Percentiles rank a stretch among this genome's conserved stretches.
Conservation (phyloP, 495 filamentous ascomycete species). For the Hyaloscypha bicolor region DNA sequence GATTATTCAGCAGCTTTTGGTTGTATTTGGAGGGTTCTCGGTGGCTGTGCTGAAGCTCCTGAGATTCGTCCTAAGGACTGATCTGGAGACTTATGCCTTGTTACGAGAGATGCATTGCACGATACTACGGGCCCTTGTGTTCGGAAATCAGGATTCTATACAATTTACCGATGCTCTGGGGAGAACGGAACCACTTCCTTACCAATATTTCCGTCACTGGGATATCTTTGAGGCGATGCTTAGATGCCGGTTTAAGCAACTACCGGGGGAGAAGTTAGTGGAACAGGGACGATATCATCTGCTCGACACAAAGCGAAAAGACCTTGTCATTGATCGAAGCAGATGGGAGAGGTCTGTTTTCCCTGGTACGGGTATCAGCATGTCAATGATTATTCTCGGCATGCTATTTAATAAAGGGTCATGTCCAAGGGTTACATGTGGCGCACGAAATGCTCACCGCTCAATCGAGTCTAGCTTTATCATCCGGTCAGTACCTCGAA, state of each 20-base stretch:
- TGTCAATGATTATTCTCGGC: too few species aligned
- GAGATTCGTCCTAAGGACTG: not conserved
- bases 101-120: slow-evolving; percentile 3
- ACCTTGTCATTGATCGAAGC: too few species aligned
- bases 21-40: not conserved
- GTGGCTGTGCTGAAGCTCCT: not conserved
- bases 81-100: slow-evolving; percentile 9
- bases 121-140: not conserved
- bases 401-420: too few species aligned
- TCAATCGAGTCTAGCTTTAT: too few species aligned
- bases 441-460: too few species aligned
- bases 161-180: slow-evolving; percentile 35
- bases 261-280: too few species aligned
- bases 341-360: too few species aligned
- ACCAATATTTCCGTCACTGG: slow-evolving; percentile 35
- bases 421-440: too few species aligned
- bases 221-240: slow-evolving; percentile 33
- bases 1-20: not conserved
- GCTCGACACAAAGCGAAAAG: too few species aligned
- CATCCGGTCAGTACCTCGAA: too few species aligned
- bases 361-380: too few species aligned
- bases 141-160: slow-evolving; percentile 21
- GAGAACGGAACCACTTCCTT: slow-evolving; percentile 23
- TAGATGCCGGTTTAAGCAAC: slow-evolving; percentile 25
- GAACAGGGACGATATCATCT: too few species aligned